Base-by-base conservation (phyloP, 441 rosid species). In the Corymbia citriodora region DNA sequence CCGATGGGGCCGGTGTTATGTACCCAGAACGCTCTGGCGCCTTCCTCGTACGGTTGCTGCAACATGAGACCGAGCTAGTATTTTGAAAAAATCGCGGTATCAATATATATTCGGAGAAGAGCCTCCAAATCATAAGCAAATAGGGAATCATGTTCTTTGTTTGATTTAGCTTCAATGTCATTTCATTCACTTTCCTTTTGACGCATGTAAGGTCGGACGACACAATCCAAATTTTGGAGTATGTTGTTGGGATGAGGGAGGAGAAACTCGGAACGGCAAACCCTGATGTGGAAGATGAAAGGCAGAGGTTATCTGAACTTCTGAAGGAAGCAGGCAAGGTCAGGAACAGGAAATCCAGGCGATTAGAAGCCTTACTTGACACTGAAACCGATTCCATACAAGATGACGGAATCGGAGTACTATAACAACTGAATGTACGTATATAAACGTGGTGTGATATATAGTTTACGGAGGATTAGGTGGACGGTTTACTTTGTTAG, bases 231-330 rank as follows among this genome's bases (percentile, higher is more conserved):
- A 94, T 97, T 89, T 72, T 97, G 92, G 98, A 97, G 90, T 92
- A 93, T 90, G 95, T 97, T 65, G 98, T 97, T 79, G 96, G 95
- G 6, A 94, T 96, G 93, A 96, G 99, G 92, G 99, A 97, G 87
- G 97, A 97, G 94, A 97, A 97, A 94, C 97, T 97, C 15, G 99
- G 99, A 92, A 97, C 99, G 5, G 99, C 98, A 70, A 96, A 97
- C 93, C 98, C 99, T 3, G 98, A 97, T 61, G 99, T 97, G 79
- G 95, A 93, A 7, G 99, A 96, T 45, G 99, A 97, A 92, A 97
- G 96, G 88, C 90, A 94, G 91, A 93, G 99, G 92, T 87, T 97
- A 50, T 94, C 92, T 9, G 98, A 94, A 92, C 92, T 97, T 94
- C 89, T 97, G 94, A 97, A 97, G 92, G 99, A 97, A 90, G 98